Percentiles rank a stretch among this genome's conserved stretches.
Conservation (phyloP, 345 rosid genomes). For the Dovyalis caffra region DNA sequence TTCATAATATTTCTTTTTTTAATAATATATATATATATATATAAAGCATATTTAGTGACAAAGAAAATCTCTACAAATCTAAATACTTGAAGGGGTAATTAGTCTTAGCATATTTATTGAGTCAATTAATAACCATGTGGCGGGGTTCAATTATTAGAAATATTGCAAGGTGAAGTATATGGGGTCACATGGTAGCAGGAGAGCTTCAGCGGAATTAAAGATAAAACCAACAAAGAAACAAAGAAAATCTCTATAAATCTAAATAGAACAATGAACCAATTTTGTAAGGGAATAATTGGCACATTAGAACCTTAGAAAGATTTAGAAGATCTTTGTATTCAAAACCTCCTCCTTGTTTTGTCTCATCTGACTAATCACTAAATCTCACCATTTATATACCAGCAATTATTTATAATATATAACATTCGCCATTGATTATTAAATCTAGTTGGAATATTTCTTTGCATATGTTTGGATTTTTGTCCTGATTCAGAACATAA, state of each 20-base stretch:
- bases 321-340: conserved; percentile 33
- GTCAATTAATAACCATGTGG: neutral
- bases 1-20: too few species aligned
- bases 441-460: conserved; percentile 26
- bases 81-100: too few species aligned
- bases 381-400: neutral
- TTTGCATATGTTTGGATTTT: conserved; percentile 34
- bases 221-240: conserved; percentile 15
- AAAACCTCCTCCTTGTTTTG: conserved; percentile 14
- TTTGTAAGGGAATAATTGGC: conserved; percentile 15
- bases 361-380: conserved; percentile 27
- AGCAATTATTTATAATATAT: neutral
- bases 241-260: conserved; percentile 40
- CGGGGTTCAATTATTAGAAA: too few species aligned
- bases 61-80: too few species aligned
- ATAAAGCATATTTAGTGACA: too few species aligned
- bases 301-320: conserved; percentile 34
- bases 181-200: conserved; percentile 39
- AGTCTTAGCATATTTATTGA: too few species aligned
- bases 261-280: neutral
- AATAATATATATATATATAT: too few species aligned
- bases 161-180: too few species aligned
- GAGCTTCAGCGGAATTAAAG: conserved; percentile 22
- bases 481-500: conserved; percentile 21
- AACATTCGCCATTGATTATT: neutral